Evolutionary conservation across 2,329 filamentous ascomycete genomes (phyloP), one percentile per base, ranked within the genome.

Genomic region (Colletotrichum endophyticum): DNA sequence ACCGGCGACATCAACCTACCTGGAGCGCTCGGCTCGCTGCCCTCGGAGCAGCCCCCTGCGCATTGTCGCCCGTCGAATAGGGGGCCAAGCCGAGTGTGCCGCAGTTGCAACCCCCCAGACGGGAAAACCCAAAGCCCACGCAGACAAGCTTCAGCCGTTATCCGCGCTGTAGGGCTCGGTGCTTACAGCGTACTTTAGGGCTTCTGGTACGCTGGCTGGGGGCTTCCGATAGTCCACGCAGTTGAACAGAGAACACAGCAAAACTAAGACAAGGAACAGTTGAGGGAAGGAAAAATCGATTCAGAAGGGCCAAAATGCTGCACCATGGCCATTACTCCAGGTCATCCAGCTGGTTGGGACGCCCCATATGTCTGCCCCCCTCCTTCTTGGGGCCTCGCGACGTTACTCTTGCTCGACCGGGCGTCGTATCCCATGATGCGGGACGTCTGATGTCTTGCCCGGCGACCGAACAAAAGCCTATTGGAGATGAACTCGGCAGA

Each of bases 381-480:
- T 32, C 59, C 19, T 62, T 6, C 30, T 63, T 49, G 44, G 22
- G 59, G 32, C 22, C 28, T 63, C 30, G 62, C 53, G 49, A 68
- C 70, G 12, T 68, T 68, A 39, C 57, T 62, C 30, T 56, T 30
- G 39, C 28, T 72, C 53, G 36, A n/a, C 49, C 34, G 62, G 69
- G 59, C n/a, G 70, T 73, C 15, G 59, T 71, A 70, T 53, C 63
- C 57, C 44, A 5, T 25, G 34, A 69, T 73, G 66, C 59, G 64
- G 70, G 32, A 69, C 57, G 49, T 76, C 64, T 61, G 70, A 70
- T 73, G 64, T 39, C 44, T 74, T 12, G 12, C 66, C 73, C 71
- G 64, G 74, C 39, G 70, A 73, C 74, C 74, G 70, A 73, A 44
- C 27, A 32, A 73, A 76, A 64, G 74, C 64, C 59, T 68, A 67